Percentiles rank a stretch among this genome's conserved stretches.
These are phyloP conservation scores for Nemania serpens DNA, from an alignment of 2,329 filamentous ascomycete species.

Conservation along the genomic window DNA sequence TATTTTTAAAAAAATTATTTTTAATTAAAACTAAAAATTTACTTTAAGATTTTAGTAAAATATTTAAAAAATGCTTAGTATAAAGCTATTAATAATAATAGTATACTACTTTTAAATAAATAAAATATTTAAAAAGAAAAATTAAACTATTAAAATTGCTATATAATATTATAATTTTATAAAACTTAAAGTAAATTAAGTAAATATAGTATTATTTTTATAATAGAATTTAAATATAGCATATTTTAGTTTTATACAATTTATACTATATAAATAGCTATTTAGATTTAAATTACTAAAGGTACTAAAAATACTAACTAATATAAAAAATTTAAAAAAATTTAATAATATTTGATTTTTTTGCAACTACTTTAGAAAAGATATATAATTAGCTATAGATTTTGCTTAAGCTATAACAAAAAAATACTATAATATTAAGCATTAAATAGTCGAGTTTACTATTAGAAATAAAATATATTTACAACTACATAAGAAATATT, in stretches of 20 bases:
- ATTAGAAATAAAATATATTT: neutral
- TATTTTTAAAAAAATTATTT: neutral
- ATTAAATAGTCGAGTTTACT: neutral
- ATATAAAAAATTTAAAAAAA: neutral
- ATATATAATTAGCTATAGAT: neutral
- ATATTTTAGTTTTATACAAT: neutral
- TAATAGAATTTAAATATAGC: neutral
- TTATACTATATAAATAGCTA: neutral
- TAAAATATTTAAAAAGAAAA: neutral
- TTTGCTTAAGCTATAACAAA: neutral
- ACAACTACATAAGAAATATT: neutral
- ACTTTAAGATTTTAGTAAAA: neutral
- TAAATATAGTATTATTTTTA: neutral
- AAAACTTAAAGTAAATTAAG: neutral
- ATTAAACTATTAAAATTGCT: neutral
- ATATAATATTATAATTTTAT: neutral
- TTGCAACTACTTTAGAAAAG: neutral
- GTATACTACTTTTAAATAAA: neutral
- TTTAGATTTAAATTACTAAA: neutral
- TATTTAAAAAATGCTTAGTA: neutral
- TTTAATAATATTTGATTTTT: neutral
- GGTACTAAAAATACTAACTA: neutral
- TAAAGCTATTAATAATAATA: neutral
- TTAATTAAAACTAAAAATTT: neutral
- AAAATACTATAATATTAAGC: neutral